phyloP scores from a whole-genome alignment of 2,329 filamentous ascomycete species.

The Aureobasidium leucospermi region DNA sequence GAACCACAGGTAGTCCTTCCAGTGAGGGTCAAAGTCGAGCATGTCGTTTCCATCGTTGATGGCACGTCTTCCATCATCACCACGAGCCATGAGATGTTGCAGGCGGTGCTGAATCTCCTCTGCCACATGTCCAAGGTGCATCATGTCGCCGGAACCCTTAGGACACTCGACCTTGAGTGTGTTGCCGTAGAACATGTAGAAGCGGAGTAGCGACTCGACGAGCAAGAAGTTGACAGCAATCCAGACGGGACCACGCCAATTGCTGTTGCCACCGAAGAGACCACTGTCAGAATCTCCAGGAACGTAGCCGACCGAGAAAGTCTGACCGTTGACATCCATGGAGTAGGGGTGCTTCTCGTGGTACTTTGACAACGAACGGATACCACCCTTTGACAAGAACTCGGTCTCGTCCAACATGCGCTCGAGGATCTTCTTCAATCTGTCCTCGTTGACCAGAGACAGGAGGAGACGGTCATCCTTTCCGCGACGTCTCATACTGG shows the following conservation, averaged over 20 bases:
- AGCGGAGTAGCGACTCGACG: conserved; percentile 87
- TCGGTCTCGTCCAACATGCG: conserved; percentile 93
- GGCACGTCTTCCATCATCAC: conserved; percentile 77
- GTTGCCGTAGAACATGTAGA: conserved; percentile 92
- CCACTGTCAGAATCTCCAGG: conserved; percentile 95
- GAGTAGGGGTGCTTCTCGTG: conserved; percentile 86
- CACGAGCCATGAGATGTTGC: conserved; percentile 81
- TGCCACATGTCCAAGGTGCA: conserved; percentile 91
- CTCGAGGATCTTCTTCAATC: conserved; percentile 79
- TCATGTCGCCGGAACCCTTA: conserved; percentile 84
- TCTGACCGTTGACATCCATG: conserved; percentile 92
- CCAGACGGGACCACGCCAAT: conserved; percentile 95
- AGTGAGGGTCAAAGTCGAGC: conserved; percentile 85
- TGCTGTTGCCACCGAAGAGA: conserved; percentile 93
- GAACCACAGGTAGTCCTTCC: conserved; percentile 93
- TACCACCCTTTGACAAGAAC: conserved; percentile 83
- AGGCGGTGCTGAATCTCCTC: conserved; percentile 93
- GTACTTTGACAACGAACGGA: conserved; percentile 84
- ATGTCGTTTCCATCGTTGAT: conserved; percentile 79
- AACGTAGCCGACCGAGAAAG: conserved; percentile 81
- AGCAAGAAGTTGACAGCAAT: conserved; percentile 92
- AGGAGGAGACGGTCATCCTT: conserved; percentile 83
- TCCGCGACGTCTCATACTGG: conserved; percentile 81
- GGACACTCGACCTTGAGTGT: conserved; percentile 87
- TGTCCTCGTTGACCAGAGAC: conserved; percentile 85